A percentile compares a stretch with the other conserved stretches of the same genome.
phyloP scores from a whole-genome alignment of 495 filamentous ascomycete genomes.

The Hypoxylon cercidicola region DNA sequence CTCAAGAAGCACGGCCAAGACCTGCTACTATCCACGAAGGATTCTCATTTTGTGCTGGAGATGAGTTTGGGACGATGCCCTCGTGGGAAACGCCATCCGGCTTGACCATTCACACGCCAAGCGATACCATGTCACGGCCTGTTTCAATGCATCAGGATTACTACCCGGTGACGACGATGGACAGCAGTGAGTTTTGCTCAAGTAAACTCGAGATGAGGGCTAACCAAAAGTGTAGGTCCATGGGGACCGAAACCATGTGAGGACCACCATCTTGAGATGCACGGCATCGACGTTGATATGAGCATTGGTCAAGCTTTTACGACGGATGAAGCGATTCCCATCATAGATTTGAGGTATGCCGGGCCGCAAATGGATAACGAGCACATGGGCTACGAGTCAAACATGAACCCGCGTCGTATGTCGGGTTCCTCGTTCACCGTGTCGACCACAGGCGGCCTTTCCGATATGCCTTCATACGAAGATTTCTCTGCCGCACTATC shows the following conservation, averaged over 20 bases:
- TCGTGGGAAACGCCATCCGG: conserved; percentile 66
- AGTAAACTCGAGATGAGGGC: conserved; percentile 30
- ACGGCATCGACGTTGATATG: conserved; percentile 59
- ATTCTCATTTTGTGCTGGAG: conserved; percentile 66
- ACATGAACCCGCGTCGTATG: conserved; percentile 61
- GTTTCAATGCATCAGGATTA: conserved; percentile 64
- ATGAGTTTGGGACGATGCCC: conserved; percentile 59
- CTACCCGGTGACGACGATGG: conserved; percentile 60
- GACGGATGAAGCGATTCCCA: conserved; percentile 65
- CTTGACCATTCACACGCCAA: conserved; percentile 59
- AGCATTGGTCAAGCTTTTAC: conserved; percentile 66
- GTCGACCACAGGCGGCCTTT: conserved; percentile 66
- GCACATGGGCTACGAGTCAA: conserved; percentile 51
- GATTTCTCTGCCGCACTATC: conserved; percentile 67
- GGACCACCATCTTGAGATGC: conserved; percentile 58
- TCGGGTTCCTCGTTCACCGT: conserved; percentile 68
- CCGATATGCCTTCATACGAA: conserved; percentile 68
- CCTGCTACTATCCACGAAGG: conserved; percentile 68
- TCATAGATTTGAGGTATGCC: conserved; percentile 61
- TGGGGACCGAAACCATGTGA: conserved; percentile 64
- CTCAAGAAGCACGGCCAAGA: conserved; percentile 57
- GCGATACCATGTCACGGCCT: conserved; percentile 59
- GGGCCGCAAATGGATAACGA: conserved; percentile 55
- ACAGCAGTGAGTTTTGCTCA: conserved; percentile 58
- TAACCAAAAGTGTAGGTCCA: conserved; percentile 51